These are phyloP conservation scores for Mantamonas sphyraenae DNA, from an alignment of 78 protist species.

Conservation along the genomic window DNA sequence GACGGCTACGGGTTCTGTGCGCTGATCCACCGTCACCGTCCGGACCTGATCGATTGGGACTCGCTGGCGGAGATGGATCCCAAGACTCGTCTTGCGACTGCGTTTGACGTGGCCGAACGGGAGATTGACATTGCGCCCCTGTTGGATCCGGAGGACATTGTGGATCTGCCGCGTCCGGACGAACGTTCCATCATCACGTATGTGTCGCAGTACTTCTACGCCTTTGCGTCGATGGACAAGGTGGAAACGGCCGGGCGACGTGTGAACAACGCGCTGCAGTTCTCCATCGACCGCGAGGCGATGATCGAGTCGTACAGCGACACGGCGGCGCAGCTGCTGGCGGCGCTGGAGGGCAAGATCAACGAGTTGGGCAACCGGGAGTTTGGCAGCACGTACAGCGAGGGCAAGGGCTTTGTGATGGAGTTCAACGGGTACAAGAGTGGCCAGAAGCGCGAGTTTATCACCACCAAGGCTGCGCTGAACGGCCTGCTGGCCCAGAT, in stretches of 20 bases:
- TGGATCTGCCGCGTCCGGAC: constrained; percentile 57
- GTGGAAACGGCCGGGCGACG: constrained; percentile 52
- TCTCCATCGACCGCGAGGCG: constrained; percentile 39
- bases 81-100: constrained; percentile 56
- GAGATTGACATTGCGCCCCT: constrained; percentile 64
- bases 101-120: constrained; percentile 68
- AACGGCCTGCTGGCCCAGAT: too few relatives aligned
- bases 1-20: constrained; percentile 68
- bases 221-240: constrained; percentile 45
- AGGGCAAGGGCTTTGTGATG: not conserved
- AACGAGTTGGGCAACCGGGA: not conserved
- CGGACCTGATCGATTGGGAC: constrained; percentile 50
- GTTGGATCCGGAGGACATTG: constrained; percentile 65
- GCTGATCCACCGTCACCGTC: constrained; percentile 53
- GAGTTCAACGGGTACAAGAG: not conserved
- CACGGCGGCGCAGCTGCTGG: not conserved
- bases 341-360: not conserved
- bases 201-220: constrained; percentile 56
- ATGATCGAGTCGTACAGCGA: constrained; percentile 8
- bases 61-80: too few relatives aligned
- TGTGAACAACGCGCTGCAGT: constrained; percentile 34
- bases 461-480: not conserved
- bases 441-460: constrained; percentile 12
- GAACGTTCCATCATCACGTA: constrained; percentile 74
- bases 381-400: not conserved